phyloP scores from a whole-genome alignment of 768 basidiomycete species.

The Rhizopogon vesiculosus region DNA sequence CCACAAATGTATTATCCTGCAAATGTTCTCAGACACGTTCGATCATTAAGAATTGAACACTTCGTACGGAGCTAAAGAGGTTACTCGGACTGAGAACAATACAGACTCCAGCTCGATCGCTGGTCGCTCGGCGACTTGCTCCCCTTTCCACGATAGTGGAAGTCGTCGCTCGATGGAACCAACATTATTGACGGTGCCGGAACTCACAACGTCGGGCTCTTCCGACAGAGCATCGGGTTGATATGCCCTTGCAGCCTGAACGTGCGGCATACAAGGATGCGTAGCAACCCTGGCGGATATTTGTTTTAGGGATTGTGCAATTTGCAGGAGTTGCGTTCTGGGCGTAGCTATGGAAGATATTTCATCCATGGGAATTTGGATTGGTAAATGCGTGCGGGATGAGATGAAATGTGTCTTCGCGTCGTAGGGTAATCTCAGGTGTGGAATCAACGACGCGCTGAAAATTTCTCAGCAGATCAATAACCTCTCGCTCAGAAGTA shows the following conservation, averaged over 20 bases:
- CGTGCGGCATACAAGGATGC: neutral
- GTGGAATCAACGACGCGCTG: neutral
- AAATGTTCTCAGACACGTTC: neutral
- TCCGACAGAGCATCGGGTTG: neutral
- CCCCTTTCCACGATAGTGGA: neutral
- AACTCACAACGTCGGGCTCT: neutral
- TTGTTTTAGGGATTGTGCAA: neutral
- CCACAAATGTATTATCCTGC: neutral
- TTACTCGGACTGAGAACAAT: neutral
- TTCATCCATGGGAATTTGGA: neutral
- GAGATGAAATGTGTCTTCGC: neutral
- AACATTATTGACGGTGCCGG: neutral
- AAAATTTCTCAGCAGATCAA: neutral
- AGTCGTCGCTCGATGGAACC: neutral
- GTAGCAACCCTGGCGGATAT: neutral
- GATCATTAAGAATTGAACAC: neutral
- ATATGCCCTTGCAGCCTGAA: conserved; percentile 1
- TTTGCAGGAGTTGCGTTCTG: neutral
- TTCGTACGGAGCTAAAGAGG: neutral
- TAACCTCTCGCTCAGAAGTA: neutral
- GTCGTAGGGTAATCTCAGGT: neutral
- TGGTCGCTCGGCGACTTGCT: too few species aligned
- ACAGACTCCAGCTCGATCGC: neutral
- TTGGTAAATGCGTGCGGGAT: neutral
- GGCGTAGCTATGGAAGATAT: neutral